Percentiles rank a stretch among this genome's conserved stretches.
These are phyloP conservation scores for Gyrodon lividus DNA, from an alignment of 768 basidiomycete species.

Conservation along the genomic window DNA sequence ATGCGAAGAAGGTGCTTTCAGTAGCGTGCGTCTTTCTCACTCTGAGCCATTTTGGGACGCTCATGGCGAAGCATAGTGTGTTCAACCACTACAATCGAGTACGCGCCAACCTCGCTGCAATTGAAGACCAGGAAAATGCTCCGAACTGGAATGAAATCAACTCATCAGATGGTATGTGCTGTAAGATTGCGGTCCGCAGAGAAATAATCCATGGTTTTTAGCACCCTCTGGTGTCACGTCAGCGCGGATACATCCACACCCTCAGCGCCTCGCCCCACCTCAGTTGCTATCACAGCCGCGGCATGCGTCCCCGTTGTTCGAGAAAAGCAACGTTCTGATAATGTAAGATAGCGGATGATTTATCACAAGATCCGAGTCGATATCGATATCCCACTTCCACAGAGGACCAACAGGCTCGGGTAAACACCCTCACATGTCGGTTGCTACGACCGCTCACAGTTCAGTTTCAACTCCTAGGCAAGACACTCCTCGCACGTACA, in stretches of 20 bases:
- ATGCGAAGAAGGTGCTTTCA: slow-evolving; percentile 89
- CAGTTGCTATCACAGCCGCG: slow-evolving; percentile 39
- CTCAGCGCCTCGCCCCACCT: slow-evolving; percentile 36
- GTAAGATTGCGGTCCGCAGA: not conserved
- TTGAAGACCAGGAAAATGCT: slow-evolving; percentile 37
- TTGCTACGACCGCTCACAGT: not conserved
- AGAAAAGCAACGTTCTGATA: slow-evolving; percentile 95
- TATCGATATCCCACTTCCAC: slow-evolving; percentile 6
- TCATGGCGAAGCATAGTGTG: slow-evolving; percentile 49
- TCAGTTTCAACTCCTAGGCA: slow-evolving; percentile 48
- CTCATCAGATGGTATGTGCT: slow-evolving; percentile 30
- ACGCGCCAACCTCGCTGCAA: slow-evolving; percentile 59
- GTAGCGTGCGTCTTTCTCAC: slow-evolving; percentile 70
- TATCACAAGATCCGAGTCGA: no score
- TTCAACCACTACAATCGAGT: slow-evolving; percentile 96
- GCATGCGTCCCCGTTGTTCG: slow-evolving; percentile 61
- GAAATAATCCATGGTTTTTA: slow-evolving; percentile 14
- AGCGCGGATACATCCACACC: slow-evolving; percentile 65
- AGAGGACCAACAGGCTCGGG: slow-evolving; percentile 88
- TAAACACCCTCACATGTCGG: slow-evolving; percentile 30
- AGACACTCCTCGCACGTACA: slow-evolving; percentile 88
- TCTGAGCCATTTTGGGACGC: not conserved
- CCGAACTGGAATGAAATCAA: slow-evolving; percentile 28
- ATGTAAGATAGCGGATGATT: slow-evolving; percentile 52
- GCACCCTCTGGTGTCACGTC: slow-evolving; percentile 45